phyloP scores from a whole-genome alignment of 2,329 filamentous ascomycete genomes.

The Chaetothyriales sp. region DNA sequence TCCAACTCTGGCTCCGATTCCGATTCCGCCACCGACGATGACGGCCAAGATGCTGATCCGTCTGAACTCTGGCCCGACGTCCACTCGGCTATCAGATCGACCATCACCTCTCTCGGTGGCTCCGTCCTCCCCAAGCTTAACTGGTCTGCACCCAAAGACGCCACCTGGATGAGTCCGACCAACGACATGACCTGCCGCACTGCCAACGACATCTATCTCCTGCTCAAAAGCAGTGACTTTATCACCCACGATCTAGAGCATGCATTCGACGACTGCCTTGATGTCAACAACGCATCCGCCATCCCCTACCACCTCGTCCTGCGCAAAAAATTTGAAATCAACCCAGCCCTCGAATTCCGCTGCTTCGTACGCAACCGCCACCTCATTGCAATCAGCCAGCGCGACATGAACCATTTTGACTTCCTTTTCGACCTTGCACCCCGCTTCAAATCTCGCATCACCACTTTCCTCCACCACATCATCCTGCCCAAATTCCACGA shows the following conservation, averaged over 20 bases:
- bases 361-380: slow-evolving; percentile 80
- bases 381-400: slow-evolving; percentile 72
- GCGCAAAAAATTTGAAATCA: slow-evolving; percentile 74
- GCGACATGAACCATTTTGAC: slow-evolving; percentile 79
- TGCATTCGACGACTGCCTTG: slow-evolving; percentile 63
- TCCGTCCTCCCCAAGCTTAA: slow-evolving; percentile 86
- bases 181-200: slow-evolving; percentile 86
- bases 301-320: slow-evolving; percentile 73
- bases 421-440: slow-evolving; percentile 60
- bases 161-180: slow-evolving; percentile 73
- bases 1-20: slow-evolving; percentile 33
- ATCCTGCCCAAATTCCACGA: slow-evolving; percentile 59
- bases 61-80: slow-evolving; percentile 51
- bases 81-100: slow-evolving; percentile 61
- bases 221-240: slow-evolving; percentile 90
- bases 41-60: slow-evolving; percentile 44
- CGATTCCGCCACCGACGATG: slow-evolving; percentile 34
- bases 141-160: slow-evolving; percentile 95
- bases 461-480: slow-evolving; percentile 61
- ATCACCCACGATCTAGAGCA: slow-evolving; percentile 88
- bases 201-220: slow-evolving; percentile 81
- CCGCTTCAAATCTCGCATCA: slow-evolving; percentile 54
- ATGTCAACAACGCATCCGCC: slow-evolving; percentile 18
- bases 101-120: slow-evolving; percentile 69
- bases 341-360: slow-evolving; percentile 84